Evolutionary conservation across 495 filamentous ascomycete species (phyloP).

Genomic region (Hypoxylon rickii): DNA sequence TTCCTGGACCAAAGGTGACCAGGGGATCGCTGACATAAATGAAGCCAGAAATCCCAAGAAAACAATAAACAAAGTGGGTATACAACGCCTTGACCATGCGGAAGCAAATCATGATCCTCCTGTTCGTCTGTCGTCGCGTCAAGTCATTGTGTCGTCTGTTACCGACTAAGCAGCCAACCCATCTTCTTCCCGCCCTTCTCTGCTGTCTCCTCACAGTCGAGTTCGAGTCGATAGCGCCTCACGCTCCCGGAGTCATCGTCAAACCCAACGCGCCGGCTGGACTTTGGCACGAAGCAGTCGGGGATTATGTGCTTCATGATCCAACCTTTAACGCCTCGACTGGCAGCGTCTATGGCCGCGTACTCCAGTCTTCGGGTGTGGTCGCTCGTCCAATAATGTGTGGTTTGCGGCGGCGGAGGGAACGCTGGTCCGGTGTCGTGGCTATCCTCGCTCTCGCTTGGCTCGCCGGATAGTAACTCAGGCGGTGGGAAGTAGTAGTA

Average conservation of each 20-base stretch:
- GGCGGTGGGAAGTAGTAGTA: constrained; percentile 55
- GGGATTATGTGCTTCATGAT: constrained; percentile 56
- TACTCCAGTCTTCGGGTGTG: constrained; percentile 59
- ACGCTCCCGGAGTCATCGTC: constrained; percentile 60
- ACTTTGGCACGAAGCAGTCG: constrained; percentile 57
- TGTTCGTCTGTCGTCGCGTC: constrained; percentile 23
- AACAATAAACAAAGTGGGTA: constrained; percentile 35
- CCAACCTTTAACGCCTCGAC: constrained; percentile 57
- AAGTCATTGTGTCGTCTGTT: constrained; percentile 26
- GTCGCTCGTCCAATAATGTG: constrained; percentile 62
- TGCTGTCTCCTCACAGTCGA: constrained; percentile 44
- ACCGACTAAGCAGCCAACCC: constrained; percentile 38
- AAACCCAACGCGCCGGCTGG: constrained; percentile 50
- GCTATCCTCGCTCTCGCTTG: constrained; percentile 16
- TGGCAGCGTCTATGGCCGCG: constrained; percentile 61
- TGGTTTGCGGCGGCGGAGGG: constrained; percentile 55
- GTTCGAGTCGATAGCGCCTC: constrained; percentile 55
- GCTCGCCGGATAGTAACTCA: constrained; percentile 34
- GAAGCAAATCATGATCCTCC: constrained; percentile 27
- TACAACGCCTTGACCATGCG: constrained; percentile 36
- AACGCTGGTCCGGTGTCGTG: constrained; percentile 29
- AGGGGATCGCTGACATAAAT: not conserved
- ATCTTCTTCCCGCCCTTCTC: constrained; percentile 34
- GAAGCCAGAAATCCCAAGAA: not conserved
- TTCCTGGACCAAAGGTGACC: constrained; percentile 1